These are phyloP conservation scores for Albifimbria verrucaria DNA, from an alignment of 2,329 filamentous ascomycete species.

Conservation along the genomic window DNA sequence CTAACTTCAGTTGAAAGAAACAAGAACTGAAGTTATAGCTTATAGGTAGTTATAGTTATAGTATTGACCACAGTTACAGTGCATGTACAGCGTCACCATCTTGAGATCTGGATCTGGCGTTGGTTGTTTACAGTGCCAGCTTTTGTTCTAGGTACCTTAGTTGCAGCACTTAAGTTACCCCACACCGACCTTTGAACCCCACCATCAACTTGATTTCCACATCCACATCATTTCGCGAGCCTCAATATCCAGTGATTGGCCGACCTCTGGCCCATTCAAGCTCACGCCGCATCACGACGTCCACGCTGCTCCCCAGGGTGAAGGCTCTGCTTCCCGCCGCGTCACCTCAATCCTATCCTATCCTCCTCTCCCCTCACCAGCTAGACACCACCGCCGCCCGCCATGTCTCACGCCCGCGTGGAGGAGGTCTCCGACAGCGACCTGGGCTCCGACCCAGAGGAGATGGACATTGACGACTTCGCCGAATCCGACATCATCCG, in stretches of 20 bases:
- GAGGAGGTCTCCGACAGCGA: slow-evolving; percentile 90
- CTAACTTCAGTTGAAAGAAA: too few relatives aligned
- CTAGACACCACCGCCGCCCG: slow-evolving; percentile 13
- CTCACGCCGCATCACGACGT: too few relatives aligned
- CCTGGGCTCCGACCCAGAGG: slow-evolving; percentile 77
- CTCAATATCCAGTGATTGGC: too few relatives aligned
- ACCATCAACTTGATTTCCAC: slow-evolving; percentile 12
- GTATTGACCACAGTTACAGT: too few relatives aligned
- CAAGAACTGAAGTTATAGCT: too few relatives aligned
- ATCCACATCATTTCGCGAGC: background rate
- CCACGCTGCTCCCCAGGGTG: too few relatives aligned
- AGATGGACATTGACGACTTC: slow-evolving; percentile 74
- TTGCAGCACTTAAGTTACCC: slow-evolving; percentile 8
- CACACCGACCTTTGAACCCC: slow-evolving; percentile 19
- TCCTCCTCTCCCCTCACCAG: slow-evolving; percentile 3
- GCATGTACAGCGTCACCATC: too few relatives aligned
- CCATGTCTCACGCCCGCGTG: slow-evolving; percentile 81
- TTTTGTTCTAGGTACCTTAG: background rate
- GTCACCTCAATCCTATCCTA: slow-evolving; percentile 5
- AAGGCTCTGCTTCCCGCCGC: too few relatives aligned
- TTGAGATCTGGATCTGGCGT: too few relatives aligned
- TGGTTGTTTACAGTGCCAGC: too few relatives aligned
- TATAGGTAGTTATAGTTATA: too few relatives aligned
- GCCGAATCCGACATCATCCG: slow-evolving; percentile 55
- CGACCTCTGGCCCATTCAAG: too few relatives aligned